Conservation (phyloP, 768 basidiomycete genomes). For the Xerocomellus intermedius region DNA sequence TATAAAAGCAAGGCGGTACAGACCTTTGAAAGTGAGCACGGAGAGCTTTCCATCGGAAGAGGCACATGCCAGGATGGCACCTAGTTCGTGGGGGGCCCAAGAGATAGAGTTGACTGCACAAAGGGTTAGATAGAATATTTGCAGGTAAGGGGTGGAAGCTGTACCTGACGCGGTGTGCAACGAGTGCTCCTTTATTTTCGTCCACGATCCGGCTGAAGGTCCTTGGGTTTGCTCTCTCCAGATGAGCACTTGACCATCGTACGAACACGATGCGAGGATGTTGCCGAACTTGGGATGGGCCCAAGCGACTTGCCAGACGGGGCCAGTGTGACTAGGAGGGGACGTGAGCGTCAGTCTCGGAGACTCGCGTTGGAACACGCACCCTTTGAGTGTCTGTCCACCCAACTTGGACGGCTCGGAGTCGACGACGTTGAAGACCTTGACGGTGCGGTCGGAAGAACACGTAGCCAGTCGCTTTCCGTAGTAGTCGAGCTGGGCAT, state of each 20-base stretch:
- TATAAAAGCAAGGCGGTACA: not conserved
- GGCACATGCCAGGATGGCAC: constrained; percentile 94
- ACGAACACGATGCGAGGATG: constrained; percentile 97
- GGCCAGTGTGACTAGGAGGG: constrained; percentile 79
- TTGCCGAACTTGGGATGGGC: constrained; percentile 97
- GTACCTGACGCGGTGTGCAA: constrained; percentile 41
- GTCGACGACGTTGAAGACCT: constrained; percentile 92
- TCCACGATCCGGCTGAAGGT: constrained; percentile 66
- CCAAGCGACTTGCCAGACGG: constrained; percentile 99
- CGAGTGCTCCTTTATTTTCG: constrained; percentile 93
- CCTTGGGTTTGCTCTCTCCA: constrained; percentile 85
- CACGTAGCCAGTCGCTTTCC: constrained; percentile 96
- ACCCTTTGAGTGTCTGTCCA: constrained; percentile 84
- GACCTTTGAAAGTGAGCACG: not conserved
- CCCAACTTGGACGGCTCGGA: constrained; percentile 70
- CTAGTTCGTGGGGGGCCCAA: constrained; percentile 99
- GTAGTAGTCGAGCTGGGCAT: constrained; percentile 97
- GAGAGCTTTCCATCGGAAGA: constrained; percentile 97
- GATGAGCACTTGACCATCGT: constrained; percentile 96
- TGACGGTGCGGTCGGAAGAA: constrained; percentile 92
- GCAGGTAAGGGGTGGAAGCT: not conserved
- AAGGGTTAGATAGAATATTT: not conserved
- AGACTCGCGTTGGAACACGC: constrained; percentile 9
- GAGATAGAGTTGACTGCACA: constrained; percentile 37
- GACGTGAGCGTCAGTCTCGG: not conserved